Conservation (phyloP, 352 stramenopile species). For the Aphanomyces astaci region DNA sequence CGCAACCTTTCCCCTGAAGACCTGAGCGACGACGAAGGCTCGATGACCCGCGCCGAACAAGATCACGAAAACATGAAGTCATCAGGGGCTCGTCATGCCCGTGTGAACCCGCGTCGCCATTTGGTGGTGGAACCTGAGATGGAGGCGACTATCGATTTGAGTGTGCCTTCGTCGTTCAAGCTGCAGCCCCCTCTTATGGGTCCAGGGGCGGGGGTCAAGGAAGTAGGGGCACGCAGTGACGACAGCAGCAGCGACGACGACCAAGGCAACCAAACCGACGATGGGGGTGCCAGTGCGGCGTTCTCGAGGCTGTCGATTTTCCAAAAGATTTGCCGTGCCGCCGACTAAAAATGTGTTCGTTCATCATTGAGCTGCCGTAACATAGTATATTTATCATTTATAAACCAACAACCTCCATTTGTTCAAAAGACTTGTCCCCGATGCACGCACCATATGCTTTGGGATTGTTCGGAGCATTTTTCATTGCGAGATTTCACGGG, state of each 20-base stretch:
- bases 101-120: not conserved
- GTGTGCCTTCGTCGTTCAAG: not conserved
- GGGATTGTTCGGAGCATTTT: not conserved
- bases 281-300: not conserved
- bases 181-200: not conserved
- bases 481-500: too few species aligned
- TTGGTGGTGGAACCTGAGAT: not conserved
- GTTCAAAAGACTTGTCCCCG: not conserved
- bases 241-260: not conserved
- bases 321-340: slow-evolving; percentile 14
- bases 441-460: not conserved
- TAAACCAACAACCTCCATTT: not conserved
- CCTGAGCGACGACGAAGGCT: slow-evolving; percentile 8
- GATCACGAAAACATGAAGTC: slow-evolving; percentile 17
- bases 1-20: not conserved
- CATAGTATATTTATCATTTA: slow-evolving; percentile 11
- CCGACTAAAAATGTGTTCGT: not conserved
- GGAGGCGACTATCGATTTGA: not conserved
- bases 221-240: too few species aligned
- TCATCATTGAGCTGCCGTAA: not conserved
- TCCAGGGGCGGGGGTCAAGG: too few species aligned
- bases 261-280: not conserved
- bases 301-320: slow-evolving; percentile 19
- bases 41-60: slow-evolving; percentile 15
- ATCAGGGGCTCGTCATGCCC: not conserved